Percentiles rank a stretch among this genome's conserved stretches.
These are phyloP conservation scores for Hirschfeldia incana DNA, from an alignment of 345 rosid species.

Conservation along the genomic window DNA sequence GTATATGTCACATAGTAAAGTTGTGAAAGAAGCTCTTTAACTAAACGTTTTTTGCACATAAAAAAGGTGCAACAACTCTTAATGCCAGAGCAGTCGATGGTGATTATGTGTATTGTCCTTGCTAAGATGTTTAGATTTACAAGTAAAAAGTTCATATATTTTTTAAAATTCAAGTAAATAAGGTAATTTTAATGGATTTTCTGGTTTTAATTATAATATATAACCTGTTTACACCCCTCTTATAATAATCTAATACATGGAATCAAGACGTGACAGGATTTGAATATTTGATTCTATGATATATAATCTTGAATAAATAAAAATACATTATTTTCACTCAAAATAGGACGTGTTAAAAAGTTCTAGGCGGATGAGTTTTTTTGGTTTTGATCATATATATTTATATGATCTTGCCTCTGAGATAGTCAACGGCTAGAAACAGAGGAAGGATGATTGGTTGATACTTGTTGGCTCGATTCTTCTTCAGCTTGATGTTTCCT, in stretches of 20 bases:
- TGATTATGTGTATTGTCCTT: background rate
- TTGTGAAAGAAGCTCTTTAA: background rate
- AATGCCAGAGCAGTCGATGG: background rate
- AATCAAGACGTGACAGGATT: background rate
- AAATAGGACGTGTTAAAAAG: constrained; percentile 8
- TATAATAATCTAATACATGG: background rate
- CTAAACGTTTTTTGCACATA: background rate
- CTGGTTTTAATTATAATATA: background rate
- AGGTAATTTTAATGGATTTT: background rate
- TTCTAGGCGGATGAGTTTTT: constrained; percentile 8
- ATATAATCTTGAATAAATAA: constrained; percentile 24
- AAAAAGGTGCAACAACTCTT: background rate
- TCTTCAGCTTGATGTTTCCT: constrained; percentile 68
- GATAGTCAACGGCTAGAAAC: constrained; percentile 72
- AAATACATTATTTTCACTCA: constrained; percentile 28
- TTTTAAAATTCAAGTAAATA: background rate
- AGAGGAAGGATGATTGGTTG: constrained; percentile 55
- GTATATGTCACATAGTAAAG: background rate
- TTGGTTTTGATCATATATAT: constrained; percentile 4
- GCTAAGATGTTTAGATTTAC: background rate
- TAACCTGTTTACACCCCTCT: background rate
- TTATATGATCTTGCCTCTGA: constrained; percentile 2
- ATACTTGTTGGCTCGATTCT: constrained; percentile 54
- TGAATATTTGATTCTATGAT: background rate
- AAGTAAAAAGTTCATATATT: background rate